Evolutionary conservation across 2,329 filamentous ascomycete genomes (phyloP), one percentile per base, ranked within the genome.

Genomic region (Cryphonectria naterciae): DNA sequence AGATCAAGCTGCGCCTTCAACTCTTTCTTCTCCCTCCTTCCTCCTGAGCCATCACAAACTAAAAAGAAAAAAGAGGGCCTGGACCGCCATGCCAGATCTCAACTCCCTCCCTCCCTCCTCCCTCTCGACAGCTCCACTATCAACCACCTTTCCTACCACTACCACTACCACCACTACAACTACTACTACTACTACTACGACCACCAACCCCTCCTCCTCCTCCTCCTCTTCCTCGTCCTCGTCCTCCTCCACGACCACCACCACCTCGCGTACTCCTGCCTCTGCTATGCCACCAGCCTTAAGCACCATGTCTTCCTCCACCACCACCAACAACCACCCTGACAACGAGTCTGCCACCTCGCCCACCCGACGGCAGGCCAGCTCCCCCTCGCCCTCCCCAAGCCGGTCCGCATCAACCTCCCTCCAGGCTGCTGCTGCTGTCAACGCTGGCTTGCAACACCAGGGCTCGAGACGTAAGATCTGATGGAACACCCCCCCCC

Each of bases 371-470:
- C 62, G 71, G 74, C 64, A 76, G 75, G 83, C 87, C 15, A 67
- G 71, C 72, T 88, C 88, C 35, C 86, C 89, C 37, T 87, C 88
- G 43, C 85, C 88, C 64, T 89, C 90, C 61, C 87, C 89, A 22
- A 72, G 62, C 52, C 86, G 91, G 75, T 89, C 89, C 65, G 87
- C 91, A 46, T 89, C 91, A 56, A 86, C 88, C 73, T 94, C 92
- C 19, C 85, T 96, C 13, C 92, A 92, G 78, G 92, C 92, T 67
- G 89, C 93, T 17, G 92, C 92, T 10, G 90, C 92, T 60, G 87
- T 95, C 80, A 95, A 95, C 78, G 91, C 92, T 39, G 89, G 93
- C 67, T 87, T 94, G 39, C 89, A 92, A 75, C 88, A 87, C 74
- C 88, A 92, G 77, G 84, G 88, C 54, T 87, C 87, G 17, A 81